These are phyloP conservation scores for Dipteronia sinensis DNA, from an alignment of 345 rosid genomes.

Conservation along the genomic window DNA sequence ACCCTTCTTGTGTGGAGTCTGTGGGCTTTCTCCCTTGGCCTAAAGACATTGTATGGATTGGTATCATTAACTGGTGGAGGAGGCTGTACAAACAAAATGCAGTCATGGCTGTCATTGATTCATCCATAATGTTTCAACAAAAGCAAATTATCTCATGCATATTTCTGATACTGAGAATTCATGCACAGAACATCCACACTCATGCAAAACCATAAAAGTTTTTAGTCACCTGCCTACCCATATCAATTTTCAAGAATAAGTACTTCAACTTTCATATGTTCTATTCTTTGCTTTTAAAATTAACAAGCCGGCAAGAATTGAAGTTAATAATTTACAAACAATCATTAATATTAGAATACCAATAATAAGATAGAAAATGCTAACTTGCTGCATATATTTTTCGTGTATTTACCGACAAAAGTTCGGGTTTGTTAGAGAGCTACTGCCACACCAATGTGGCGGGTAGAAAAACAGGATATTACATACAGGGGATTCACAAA, in stretches of 20 bases:
- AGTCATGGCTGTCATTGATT: not conserved
- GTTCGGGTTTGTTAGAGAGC: not conserved
- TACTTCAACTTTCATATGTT: not conserved
- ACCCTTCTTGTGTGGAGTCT: conserved; percentile 98
- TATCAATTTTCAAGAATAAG: not conserved
- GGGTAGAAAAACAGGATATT: not conserved
- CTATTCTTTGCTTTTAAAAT: not conserved
- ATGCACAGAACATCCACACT: not conserved
- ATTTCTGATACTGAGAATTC: not conserved
- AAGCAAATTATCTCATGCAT: not conserved
- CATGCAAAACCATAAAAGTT: not conserved
- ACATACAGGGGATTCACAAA: not conserved
- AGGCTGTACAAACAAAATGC: conserved; percentile 57
- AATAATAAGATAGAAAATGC: not conserved
- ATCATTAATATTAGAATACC: not conserved
- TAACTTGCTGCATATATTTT: not conserved
- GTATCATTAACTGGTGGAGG: conserved; percentile 98
- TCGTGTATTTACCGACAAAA: not conserved
- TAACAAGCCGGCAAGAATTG: not conserved
- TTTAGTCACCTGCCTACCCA: not conserved
- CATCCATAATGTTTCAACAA: not conserved
- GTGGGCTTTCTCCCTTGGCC: conserved; percentile 96
- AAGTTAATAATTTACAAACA: not conserved
- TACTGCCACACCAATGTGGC: not conserved
- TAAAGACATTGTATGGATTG: conserved; percentile 95